Conservation (phyloP, 1,284 basidiomycete genomes). For the Cystobasidium sp. region DNA sequence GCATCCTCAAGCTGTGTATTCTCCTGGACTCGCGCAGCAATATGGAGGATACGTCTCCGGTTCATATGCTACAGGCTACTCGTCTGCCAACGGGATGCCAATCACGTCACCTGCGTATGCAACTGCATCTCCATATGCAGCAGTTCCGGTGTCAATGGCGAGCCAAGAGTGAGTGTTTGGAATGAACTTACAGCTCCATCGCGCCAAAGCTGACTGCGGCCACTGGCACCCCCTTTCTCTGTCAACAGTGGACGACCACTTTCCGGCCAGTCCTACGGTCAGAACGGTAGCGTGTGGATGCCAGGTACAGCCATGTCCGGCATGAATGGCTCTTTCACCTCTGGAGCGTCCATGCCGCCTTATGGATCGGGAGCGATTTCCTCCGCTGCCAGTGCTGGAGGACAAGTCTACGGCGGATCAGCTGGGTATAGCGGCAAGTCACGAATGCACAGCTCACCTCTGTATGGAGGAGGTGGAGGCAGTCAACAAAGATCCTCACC, state of each 20-base stretch:
- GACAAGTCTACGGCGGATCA: constrained; percentile 8
- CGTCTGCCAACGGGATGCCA: constrained; percentile 21
- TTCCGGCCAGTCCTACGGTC: neutral
- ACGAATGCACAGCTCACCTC: constrained; percentile 16
- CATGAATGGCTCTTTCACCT: constrained; percentile 21
- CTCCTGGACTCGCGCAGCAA: constrained; percentile 12
- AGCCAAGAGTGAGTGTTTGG: constrained; percentile 18
- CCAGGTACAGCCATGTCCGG: neutral
- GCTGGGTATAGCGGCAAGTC: constrained; percentile 3
- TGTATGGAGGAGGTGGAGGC: neutral
- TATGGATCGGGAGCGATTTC: neutral
- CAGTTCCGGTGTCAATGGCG: constrained; percentile 1
- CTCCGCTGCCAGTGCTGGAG: neutral
- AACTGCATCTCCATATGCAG: constrained; percentile 8
- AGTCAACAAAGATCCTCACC: constrained; percentile 8
- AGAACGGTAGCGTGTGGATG: constrained; percentile 17
- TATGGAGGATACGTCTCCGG: constrained; percentile 20
- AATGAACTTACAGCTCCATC: neutral
- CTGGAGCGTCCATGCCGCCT: constrained; percentile 18
- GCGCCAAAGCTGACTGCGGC: neutral
- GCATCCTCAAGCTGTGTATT: constrained; percentile 20
- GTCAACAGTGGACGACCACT: constrained; percentile 4
- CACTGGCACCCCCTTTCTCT: neutral
- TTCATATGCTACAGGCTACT: constrained; percentile 3
- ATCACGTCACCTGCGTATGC: constrained; percentile 14